phyloP scores from a whole-genome alignment of 371 early-diverging fungal species.

The Nematocida ausubeli region DNA sequence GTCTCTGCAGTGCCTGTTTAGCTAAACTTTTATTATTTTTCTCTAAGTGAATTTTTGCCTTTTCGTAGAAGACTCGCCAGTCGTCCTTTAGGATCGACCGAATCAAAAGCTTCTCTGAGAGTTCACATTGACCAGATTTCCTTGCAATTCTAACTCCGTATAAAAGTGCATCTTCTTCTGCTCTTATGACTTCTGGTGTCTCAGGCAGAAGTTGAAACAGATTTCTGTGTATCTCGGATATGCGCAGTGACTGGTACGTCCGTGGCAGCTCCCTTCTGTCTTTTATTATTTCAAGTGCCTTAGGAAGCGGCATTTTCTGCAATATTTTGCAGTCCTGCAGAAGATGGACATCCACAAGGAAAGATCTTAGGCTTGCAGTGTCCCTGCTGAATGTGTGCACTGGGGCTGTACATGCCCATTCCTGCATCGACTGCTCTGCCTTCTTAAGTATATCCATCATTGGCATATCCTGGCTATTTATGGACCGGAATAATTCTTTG shows the following conservation, averaged over 20 bases:
- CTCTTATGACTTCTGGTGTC: background rate
- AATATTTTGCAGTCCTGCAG: conserved; percentile 31
- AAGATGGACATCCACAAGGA: conserved; percentile 34
- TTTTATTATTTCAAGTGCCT: conserved; percentile 9
- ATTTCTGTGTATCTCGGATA: conserved; percentile 20
- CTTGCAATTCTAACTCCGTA: conserved; percentile 14
- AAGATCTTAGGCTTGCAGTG: background rate
- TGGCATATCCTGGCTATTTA: background rate
- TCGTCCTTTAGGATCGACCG: conserved; percentile 54
- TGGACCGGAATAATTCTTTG: background rate
- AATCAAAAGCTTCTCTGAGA: conserved; percentile 41
- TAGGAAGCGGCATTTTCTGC: conserved; percentile 16
- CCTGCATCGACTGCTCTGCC: conserved; percentile 15
- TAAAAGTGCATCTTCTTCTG: conserved; percentile 39
- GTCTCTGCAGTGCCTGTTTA: conserved; percentile 58
- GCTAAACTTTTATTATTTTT: conserved; percentile 56
- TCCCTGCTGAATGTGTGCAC: background rate
- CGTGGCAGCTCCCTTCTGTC: background rate
- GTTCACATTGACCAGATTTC: conserved; percentile 40
- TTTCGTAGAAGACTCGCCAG: conserved; percentile 64
- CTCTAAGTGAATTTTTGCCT: conserved; percentile 52
- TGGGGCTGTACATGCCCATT: conserved; percentile 23
- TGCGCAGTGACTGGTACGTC: conserved; percentile 8
- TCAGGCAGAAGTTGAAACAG: conserved; percentile 8
- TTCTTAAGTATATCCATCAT: conserved; percentile 1